phyloP scores from a whole-genome alignment of 2,329 filamentous ascomycete species.

The Paraphaeosphaeria sporulosa region DNA sequence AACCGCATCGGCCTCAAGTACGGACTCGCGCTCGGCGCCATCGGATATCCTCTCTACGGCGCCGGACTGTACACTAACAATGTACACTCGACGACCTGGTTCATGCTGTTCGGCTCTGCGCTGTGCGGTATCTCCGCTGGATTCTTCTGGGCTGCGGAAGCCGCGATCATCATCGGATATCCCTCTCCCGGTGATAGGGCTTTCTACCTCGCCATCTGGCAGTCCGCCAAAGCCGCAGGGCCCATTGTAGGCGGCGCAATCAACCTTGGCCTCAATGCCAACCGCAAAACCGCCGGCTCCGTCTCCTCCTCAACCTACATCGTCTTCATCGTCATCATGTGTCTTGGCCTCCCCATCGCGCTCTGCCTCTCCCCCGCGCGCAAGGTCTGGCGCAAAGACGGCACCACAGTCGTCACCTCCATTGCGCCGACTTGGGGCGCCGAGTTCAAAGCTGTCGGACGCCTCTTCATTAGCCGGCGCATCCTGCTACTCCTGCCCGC shows the following conservation, averaged over 20 bases:
- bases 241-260: slow-evolving; percentile 61
- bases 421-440: slow-evolving; percentile 32
- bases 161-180: slow-evolving; percentile 52
- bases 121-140: slow-evolving; percentile 51
- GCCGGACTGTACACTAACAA: slow-evolving; percentile 53
- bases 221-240: slow-evolving; percentile 44
- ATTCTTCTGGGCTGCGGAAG: slow-evolving; percentile 54
- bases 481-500: slow-evolving; percentile 44
- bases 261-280: slow-evolving; percentile 57
- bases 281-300: slow-evolving; percentile 47
- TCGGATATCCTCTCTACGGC: slow-evolving; percentile 53
- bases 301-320: slow-evolving; percentile 53
- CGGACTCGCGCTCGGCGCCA: slow-evolving; percentile 52
- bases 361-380: slow-evolving; percentile 55
- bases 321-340: slow-evolving; percentile 58
- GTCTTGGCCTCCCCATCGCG: slow-evolving; percentile 53
- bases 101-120: slow-evolving; percentile 49
- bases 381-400: slow-evolving; percentile 55
- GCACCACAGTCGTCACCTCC: slow-evolving; percentile 41
- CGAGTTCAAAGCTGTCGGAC: slow-evolving; percentile 42
- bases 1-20: slow-evolving; percentile 46
- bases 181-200: slow-evolving; percentile 47
- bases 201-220: slow-evolving; percentile 48
- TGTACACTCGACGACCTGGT: slow-evolving; percentile 48
- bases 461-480: slow-evolving; percentile 38